Percentiles rank a stretch among this genome's conserved stretches.
These are phyloP conservation scores for Raddia distichophylla DNA, from an alignment of 176 grass and related monocot genomes.

Conservation along the genomic window DNA sequence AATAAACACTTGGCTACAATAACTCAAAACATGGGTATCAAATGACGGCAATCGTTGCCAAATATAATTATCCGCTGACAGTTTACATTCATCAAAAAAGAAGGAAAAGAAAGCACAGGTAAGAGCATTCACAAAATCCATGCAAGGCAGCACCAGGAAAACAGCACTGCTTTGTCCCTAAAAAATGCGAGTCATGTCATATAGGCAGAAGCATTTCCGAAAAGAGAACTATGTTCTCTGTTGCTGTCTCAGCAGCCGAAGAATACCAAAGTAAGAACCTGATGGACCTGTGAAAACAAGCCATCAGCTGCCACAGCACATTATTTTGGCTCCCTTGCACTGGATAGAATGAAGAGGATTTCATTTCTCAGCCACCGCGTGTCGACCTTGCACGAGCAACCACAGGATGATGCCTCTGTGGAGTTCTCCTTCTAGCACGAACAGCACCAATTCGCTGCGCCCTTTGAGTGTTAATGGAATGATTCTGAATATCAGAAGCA, in stretches of 20 bases:
- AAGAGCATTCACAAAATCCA: slow-evolving; percentile 47
- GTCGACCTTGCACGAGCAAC: slow-evolving; percentile 36
- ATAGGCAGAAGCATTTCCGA: slow-evolving; percentile 31
- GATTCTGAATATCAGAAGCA: slow-evolving; percentile 41
- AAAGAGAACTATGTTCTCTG: slow-evolving; percentile 28
- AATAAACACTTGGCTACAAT: background rate
- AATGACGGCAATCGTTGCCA: slow-evolving; percentile 28
- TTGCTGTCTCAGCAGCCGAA: slow-evolving; percentile 42
- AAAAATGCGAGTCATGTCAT: slow-evolving; percentile 28
- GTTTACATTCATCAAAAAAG: slow-evolving; percentile 24
- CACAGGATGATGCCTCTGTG: slow-evolving; percentile 31
- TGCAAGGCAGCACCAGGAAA: slow-evolving; percentile 51
- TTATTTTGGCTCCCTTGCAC: slow-evolving; percentile 45
- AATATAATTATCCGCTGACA: slow-evolving; percentile 26
- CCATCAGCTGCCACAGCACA: slow-evolving; percentile 15
- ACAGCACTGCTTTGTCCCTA: slow-evolving; percentile 38
- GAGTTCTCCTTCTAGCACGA: slow-evolving; percentile 30
- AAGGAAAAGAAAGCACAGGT: slow-evolving; percentile 10
- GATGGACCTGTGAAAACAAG: slow-evolving; percentile 18
- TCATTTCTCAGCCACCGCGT: slow-evolving; percentile 30
- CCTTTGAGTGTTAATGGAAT: slow-evolving; percentile 28
- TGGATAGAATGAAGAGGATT: slow-evolving; percentile 45
- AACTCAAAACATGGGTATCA: background rate
- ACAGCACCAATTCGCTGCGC: slow-evolving; percentile 36
- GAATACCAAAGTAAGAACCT: slow-evolving; percentile 31